phyloP scores from a whole-genome alignment of 2,329 filamentous ascomycete species.

The Nothophaeocryptopus gaeumannii region DNA sequence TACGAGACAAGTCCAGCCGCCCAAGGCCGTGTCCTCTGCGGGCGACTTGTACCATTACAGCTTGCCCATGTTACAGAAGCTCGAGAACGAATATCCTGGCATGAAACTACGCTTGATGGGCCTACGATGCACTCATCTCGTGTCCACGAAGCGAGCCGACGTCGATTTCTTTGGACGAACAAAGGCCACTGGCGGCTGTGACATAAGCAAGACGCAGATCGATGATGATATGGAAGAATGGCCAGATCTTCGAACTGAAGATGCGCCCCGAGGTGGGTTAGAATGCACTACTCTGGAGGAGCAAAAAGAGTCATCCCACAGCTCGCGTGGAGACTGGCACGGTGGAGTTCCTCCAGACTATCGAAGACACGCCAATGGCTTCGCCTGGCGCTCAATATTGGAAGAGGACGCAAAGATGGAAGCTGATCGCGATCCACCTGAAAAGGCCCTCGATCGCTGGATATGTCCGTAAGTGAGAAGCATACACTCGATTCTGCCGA shows the following conservation, averaged over 20 bases:
- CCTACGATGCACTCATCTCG: slow-evolving; percentile 78
- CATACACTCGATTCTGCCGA: too few relatives aligned
- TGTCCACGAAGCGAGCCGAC: slow-evolving; percentile 79
- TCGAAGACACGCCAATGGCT: slow-evolving; percentile 34
- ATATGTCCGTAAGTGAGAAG: slow-evolving; percentile 60
- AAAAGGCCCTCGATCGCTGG: slow-evolving; percentile 56
- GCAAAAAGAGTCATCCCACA: slow-evolving; percentile 30
- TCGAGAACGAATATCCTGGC: slow-evolving; percentile 77
- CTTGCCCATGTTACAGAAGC: slow-evolving; percentile 76
- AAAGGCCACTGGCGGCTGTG: slow-evolving; percentile 31
- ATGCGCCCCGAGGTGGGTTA: slow-evolving; percentile 46
- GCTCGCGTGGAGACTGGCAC: too few relatives aligned
- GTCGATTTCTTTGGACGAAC: slow-evolving; percentile 72
- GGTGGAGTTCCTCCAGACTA: slow-evolving; percentile 19
- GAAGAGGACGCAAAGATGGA: slow-evolving; percentile 30
- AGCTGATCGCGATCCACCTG: slow-evolving; percentile 27
- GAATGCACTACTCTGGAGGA: slow-evolving; percentile 42
- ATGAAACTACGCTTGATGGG: slow-evolving; percentile 85
- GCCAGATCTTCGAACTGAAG: slow-evolving; percentile 65
- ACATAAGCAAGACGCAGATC: slow-evolving; percentile 31
- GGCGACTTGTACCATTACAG: slow-evolving; percentile 81
- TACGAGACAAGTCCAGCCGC: slow-evolving; percentile 74
- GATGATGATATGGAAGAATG: slow-evolving; percentile 60
- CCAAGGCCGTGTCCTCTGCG: slow-evolving; percentile 67
- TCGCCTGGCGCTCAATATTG: slow-evolving; percentile 33